A percentile compares a stretch with the other conserved stretches of the same genome.
These are phyloP conservation scores for Hygrophorus pudorinus DNA, from an alignment of 768 basidiomycete genomes.

Conservation along the genomic window DNA sequence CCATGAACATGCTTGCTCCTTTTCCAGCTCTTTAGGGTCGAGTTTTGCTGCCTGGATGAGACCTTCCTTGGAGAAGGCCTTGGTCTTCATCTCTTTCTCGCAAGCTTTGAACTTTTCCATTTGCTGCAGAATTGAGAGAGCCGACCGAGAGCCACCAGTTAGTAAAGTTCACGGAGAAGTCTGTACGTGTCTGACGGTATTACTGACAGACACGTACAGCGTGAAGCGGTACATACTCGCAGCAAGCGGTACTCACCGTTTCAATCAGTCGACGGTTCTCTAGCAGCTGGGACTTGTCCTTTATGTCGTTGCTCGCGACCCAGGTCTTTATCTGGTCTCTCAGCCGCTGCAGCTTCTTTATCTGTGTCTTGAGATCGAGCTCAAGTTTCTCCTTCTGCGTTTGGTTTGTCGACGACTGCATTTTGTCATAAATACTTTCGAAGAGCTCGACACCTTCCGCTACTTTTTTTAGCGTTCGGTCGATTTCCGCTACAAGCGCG, in stretches of 20 bases:
- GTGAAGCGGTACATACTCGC: constrained; percentile 8
- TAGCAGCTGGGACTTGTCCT: constrained; percentile 88
- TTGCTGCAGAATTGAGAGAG: constrained; percentile 56
- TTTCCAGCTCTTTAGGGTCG: constrained; percentile 96
- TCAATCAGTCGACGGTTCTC: constrained; percentile 96
- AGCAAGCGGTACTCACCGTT: constrained; percentile 53
- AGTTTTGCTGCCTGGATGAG: constrained; percentile 88
- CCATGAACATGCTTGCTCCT: constrained; percentile 83
- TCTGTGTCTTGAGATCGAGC: constrained; percentile 66
- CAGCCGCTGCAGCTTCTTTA: constrained; percentile 96
- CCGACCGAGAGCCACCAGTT: constrained; percentile 11
- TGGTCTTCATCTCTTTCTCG: constrained; percentile 99
- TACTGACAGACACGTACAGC: too few species aligned
- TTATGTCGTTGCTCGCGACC: constrained; percentile 96
- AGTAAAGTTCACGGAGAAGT: not conserved
- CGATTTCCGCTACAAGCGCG: constrained; percentile 76
- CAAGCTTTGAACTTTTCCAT: constrained; percentile 99
- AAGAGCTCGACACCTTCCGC: constrained; percentile 91
- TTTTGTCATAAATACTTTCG: constrained; percentile 96
- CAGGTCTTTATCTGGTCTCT: constrained; percentile 99
- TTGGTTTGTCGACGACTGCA: constrained; percentile 91
- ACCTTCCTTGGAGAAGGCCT: constrained; percentile 98
- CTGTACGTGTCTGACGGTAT: too few species aligned
- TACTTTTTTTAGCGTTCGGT: constrained; percentile 97
- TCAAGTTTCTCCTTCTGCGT: constrained; percentile 47